A percentile compares a stretch with the other conserved stretches of the same genome.
Conservation (phyloP, 805 yeast species). For the Lipomyces kockii region DNA sequence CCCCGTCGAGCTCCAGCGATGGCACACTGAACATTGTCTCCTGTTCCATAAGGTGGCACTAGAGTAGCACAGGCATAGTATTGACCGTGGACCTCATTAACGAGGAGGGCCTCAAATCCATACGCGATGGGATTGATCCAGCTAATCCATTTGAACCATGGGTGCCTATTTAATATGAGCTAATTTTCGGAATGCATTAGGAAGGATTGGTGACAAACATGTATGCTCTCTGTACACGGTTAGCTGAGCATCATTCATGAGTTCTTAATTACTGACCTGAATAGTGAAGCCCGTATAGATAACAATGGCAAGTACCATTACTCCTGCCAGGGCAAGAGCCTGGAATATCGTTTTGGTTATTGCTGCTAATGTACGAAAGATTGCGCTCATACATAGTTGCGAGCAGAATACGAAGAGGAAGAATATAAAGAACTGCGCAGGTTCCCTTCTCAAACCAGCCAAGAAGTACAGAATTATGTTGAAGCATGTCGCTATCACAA, state of each 20-base stretch:
- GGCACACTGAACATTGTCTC: slow-evolving; percentile 54
- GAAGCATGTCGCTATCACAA: slow-evolving; percentile 52
- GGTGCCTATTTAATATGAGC: slow-evolving; percentile 6
- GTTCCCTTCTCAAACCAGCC: slow-evolving; percentile 53
- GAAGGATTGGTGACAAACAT: slow-evolving; percentile 2
- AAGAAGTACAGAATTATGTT: slow-evolving; percentile 60
- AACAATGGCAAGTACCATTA: slow-evolving; percentile 49
- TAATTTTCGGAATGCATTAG: background rate
- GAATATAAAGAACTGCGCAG: slow-evolving; percentile 60
- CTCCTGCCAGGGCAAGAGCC: slow-evolving; percentile 54
- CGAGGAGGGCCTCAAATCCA: slow-evolving; percentile 52
- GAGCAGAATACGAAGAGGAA: slow-evolving; percentile 1
- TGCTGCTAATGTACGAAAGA: slow-evolving; percentile 58
- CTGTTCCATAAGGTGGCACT: slow-evolving; percentile 51
- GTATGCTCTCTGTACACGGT: slow-evolving; percentile 1
- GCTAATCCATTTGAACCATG: slow-evolving; percentile 57
- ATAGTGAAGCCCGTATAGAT: slow-evolving; percentile 53
- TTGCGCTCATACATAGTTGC: slow-evolving; percentile 47
- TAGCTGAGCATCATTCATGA: slow-evolving; percentile 4
- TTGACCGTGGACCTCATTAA: slow-evolving; percentile 53
- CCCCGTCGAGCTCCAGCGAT: slow-evolving; percentile 64
- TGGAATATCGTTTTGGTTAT: slow-evolving; percentile 41
- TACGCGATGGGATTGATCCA: slow-evolving; percentile 53
- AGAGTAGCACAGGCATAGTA: slow-evolving; percentile 46
- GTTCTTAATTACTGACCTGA: slow-evolving; percentile 6